phyloP scores from a whole-genome alignment of 495 filamentous ascomycete genomes.

The Niebla homalea region DNA sequence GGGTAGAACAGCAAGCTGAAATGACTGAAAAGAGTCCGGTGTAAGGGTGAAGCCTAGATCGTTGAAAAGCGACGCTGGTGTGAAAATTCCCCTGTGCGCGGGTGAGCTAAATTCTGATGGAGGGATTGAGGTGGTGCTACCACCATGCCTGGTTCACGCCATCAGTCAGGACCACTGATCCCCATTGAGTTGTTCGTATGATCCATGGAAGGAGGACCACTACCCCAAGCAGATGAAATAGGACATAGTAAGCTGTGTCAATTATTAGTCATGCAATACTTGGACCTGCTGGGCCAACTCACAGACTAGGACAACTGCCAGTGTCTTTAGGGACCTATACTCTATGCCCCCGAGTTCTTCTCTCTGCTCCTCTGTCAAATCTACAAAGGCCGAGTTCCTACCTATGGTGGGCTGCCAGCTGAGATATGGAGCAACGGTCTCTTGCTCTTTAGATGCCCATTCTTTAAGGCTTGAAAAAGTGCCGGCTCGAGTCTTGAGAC shows the following conservation, averaged over 20 bases:
- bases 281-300: slow-evolving; percentile 9
- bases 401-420: slow-evolving; percentile 88
- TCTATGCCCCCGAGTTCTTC: slow-evolving; percentile 92
- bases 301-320: slow-evolving; percentile 59
- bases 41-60: slow-evolving; percentile 80
- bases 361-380: slow-evolving; percentile 75
- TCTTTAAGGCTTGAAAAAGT: slow-evolving; percentile 25
- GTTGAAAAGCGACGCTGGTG: slow-evolving; percentile 71
- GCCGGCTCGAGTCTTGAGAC: slow-evolving; percentile 14
- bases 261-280: neutral
- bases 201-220: slow-evolving; percentile 72
- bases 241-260: slow-evolving; percentile 49
- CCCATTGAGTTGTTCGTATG: slow-evolving; percentile 40
- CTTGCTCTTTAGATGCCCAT: slow-evolving; percentile 25
- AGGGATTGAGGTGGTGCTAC: slow-evolving; percentile 21
- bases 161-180: slow-evolving; percentile 41
- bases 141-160: slow-evolving; percentile 69
- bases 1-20: slow-evolving; percentile 60
- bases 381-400: slow-evolving; percentile 81
- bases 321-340: slow-evolving; percentile 77
- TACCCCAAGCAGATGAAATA: slow-evolving; percentile 62
- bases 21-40: slow-evolving; percentile 84
- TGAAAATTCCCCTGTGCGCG: slow-evolving; percentile 55
- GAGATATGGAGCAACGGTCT: slow-evolving; percentile 60
- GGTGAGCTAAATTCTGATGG: neutral